Conservation (phyloP, 495 filamentous ascomycete species). For the Extremus antarcticus region DNA sequence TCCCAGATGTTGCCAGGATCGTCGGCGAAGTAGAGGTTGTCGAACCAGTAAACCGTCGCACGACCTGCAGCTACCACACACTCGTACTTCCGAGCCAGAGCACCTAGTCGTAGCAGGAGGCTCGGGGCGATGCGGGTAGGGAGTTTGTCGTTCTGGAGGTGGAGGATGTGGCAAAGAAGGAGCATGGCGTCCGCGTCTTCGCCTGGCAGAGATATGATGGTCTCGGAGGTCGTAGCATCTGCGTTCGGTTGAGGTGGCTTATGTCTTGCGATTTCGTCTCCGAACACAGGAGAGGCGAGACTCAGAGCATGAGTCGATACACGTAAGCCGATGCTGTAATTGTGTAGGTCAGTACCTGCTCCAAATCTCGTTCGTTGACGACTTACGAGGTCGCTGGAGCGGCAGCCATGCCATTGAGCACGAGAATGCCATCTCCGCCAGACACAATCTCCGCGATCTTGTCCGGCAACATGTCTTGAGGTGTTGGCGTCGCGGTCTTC, state of each 20-base stretch:
- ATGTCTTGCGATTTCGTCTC: neutral
- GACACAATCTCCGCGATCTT: neutral
- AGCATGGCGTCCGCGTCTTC: slow-evolving; percentile 8
- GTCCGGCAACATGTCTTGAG: neutral
- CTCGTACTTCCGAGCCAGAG: slow-evolving; percentile 6
- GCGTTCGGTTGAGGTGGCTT: neutral
- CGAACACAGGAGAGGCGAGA: slow-evolving; percentile 10
- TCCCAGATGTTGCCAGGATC: neutral
- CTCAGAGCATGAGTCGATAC: slow-evolving; percentile 4
- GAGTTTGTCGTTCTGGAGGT: slow-evolving; percentile 14
- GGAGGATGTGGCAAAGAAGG: slow-evolving; percentile 13
- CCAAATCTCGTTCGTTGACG: neutral
- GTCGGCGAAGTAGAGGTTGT: slow-evolving; percentile 6
- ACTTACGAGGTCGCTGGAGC: neutral
- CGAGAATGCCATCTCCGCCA: neutral
- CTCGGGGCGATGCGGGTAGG: slow-evolving; percentile 5
- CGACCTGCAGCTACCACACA: slow-evolving; percentile 10
- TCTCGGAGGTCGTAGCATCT: neutral
- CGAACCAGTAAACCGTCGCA: slow-evolving; percentile 8
- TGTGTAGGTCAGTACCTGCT: neutral
- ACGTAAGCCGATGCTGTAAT: neutral
- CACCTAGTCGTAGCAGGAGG: slow-evolving; percentile 5
- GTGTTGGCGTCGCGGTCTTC: neutral
- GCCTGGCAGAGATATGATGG: neutral
- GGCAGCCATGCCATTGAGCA: neutral